Evolutionary conservation across 306 rosid species (phyloP).

Genomic region (Corylus americana): DNA sequence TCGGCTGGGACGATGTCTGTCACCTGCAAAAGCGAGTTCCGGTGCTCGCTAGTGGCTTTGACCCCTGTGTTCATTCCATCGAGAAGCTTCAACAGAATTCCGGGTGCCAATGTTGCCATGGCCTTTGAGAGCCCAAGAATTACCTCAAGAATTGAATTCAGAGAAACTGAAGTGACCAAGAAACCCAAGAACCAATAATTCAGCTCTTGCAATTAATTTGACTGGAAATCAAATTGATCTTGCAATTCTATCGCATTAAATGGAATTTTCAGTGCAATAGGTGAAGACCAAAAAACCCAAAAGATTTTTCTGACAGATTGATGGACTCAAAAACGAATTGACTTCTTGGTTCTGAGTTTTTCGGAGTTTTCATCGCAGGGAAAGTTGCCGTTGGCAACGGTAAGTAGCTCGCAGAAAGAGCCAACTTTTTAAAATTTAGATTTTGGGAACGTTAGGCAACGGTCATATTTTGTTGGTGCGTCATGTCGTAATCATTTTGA

Average conservation of each 20-base stretch:
- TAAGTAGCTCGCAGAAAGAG: slow-evolving; percentile 20
- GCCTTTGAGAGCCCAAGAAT: slow-evolving; percentile 6
- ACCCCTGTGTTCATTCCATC: slow-evolving; percentile 63
- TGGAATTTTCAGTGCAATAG: neutral
- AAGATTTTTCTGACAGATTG: neutral
- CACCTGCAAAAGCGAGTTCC: slow-evolving; percentile 80
- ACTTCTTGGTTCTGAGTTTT: neutral
- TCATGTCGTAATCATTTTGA: slow-evolving; percentile 24
- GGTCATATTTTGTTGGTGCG: slow-evolving; percentile 46
- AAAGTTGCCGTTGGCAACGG: slow-evolving; percentile 58
- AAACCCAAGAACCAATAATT: slow-evolving; percentile 5
- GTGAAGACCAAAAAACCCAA: neutral
- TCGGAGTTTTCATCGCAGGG: neutral
- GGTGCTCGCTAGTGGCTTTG: slow-evolving; percentile 77
- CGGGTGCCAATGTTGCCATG: slow-evolving; percentile 89
- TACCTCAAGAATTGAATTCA: neutral
- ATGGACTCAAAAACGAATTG: neutral
- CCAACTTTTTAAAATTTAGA: slow-evolving; percentile 36
- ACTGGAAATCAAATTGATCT: neutral
- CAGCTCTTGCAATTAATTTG: too few species aligned
- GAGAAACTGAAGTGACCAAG: neutral
- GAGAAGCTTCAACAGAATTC: slow-evolving; percentile 76
- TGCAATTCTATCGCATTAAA: neutral
- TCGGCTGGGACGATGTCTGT: slow-evolving; percentile 93
- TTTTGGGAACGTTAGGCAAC: slow-evolving; percentile 50